These are phyloP conservation scores for Musa schizocarpa DNA, from an alignment of 176 grass and related monocot species.

Conservation along the genomic window DNA sequence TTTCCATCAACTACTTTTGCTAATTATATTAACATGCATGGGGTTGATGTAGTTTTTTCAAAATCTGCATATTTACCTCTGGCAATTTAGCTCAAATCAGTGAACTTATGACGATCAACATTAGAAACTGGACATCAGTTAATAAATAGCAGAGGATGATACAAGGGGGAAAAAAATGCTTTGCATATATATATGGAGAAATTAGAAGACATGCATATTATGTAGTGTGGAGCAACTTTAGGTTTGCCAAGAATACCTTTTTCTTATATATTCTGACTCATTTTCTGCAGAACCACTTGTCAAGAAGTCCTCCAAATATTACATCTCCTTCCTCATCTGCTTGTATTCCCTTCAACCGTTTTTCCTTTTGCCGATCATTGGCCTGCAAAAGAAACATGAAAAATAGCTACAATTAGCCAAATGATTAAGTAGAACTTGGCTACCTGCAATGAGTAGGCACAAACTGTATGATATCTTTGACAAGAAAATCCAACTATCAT, in stretches of 20 bases:
- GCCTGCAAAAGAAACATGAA: constrained; percentile 34
- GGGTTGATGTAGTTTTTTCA: not conserved
- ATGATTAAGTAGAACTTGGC: not conserved
- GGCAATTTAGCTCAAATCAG: not conserved
- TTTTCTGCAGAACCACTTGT: constrained; percentile 30
- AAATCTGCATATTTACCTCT: not conserved
- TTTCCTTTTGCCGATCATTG: constrained; percentile 83
- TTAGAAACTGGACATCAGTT: too few species aligned
- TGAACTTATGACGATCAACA: too few species aligned
- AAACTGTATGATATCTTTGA: not conserved
- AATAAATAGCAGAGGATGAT: not conserved
- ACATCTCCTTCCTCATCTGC: constrained; percentile 86
- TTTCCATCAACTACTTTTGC: not conserved
- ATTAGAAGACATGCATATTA: not conserved
- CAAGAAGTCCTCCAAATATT: constrained; percentile 57
- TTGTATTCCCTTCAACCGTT: constrained; percentile 68
- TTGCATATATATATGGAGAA: not conserved
- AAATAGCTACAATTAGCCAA: not conserved
- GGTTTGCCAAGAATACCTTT: constrained; percentile 53
- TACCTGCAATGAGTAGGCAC: not conserved
- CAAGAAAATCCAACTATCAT: not conserved
- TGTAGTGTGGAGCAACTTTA: not conserved
- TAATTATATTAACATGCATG: not conserved
- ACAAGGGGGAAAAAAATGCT: not conserved
- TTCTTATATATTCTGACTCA: constrained; percentile 51